Evolutionary conservation across 2,329 filamentous ascomycete genomes (phyloP), one percentile per base, ranked within the genome.

Genomic region (Periconia sp.): DNA sequence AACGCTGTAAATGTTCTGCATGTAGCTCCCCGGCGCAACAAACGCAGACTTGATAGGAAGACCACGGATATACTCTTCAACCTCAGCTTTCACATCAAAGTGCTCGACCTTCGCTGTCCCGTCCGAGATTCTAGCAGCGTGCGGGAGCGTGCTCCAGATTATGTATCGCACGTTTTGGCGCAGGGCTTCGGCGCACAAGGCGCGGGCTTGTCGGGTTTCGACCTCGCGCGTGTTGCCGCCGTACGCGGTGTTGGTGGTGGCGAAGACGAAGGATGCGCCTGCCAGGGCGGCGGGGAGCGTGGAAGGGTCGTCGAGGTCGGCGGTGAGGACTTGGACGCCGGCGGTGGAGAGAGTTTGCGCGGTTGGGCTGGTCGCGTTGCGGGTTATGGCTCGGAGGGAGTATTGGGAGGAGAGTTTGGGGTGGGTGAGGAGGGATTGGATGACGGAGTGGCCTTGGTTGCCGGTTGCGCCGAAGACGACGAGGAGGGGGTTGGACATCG

Each of bases 361-460:
- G 1, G 72, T 73, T 0, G 77, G 60, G 45, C 76, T 79, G 13
- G 68, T 65, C 1, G 71, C 56, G 53, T 83, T 74, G 45, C 85
- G 81, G 2, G 84, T 84, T 18, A 87, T 74, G 45, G 76, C 85
- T 30, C 84, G 81, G 40, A 87, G 72, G 6, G 72, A 65, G 43
- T 76, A 71, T n/a, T 73, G 75, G 5, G 55, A 17, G 10, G 64
- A 64, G 11, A 72, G 65, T 1, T 82, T 72, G 0, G 79, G 68
- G 61, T 75, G 71, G 20, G 64, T 57, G 11, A 81, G 73, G 17
- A 82, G 65, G 40, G 65, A 61, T 31, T 73, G 67, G 47, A 83
- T 79, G 44, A 86, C 76, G 9, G 81, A 82, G 56, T 81, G 80
- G 46, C 85, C 85, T 71, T 88, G 85, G 54, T 81, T 70, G 33